Conservation (phyloP, 495 filamentous ascomycete genomes). For the Antarctomyces pellizariae region DNA sequence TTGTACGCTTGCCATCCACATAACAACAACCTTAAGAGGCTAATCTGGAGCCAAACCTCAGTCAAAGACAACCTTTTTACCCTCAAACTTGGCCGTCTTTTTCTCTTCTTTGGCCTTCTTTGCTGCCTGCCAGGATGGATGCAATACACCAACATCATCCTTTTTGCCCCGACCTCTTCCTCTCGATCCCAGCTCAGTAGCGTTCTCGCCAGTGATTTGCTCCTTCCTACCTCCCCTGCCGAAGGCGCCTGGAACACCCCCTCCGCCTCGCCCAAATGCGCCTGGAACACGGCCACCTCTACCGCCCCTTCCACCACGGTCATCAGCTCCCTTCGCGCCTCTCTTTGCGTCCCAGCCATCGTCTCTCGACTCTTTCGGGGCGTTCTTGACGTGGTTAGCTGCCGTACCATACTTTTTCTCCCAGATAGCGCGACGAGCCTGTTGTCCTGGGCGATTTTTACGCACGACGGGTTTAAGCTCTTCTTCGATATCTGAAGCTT, state of each 20-base stretch:
- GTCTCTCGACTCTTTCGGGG: conserved; percentile 10
- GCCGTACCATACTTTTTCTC: conserved; percentile 72
- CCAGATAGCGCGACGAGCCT: conserved; percentile 62
- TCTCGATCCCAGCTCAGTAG: too few species aligned
- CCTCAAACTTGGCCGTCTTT: conserved; percentile 40
- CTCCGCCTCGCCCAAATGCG: conserved; percentile 4
- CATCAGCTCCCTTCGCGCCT: conserved; percentile 15
- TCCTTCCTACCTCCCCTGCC: conserved; percentile 6
- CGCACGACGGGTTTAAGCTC: conserved; percentile 14
- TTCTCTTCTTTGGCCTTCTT: conserved; percentile 60
- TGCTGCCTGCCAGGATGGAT: conserved; percentile 87
- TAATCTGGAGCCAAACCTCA: conserved; percentile 13
- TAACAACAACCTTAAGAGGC: background rate
- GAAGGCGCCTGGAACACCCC: conserved; percentile 7
- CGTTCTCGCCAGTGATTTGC: too few species aligned
- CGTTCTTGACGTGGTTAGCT: conserved; percentile 44
- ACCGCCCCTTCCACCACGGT: conserved; percentile 5
- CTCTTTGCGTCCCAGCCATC: conserved; percentile 14
- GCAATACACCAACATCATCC: conserved; percentile 41
- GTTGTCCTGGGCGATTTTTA: conserved; percentile 81
- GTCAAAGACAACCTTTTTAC: conserved; percentile 84
- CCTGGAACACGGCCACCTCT: conserved; percentile 2
- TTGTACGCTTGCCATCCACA: background rate
- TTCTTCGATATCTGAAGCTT: conserved; percentile 26
- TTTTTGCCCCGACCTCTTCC: conserved; percentile 16